Conservation (phyloP, 257 asterid species). For the Solanum virginianum region DNA sequence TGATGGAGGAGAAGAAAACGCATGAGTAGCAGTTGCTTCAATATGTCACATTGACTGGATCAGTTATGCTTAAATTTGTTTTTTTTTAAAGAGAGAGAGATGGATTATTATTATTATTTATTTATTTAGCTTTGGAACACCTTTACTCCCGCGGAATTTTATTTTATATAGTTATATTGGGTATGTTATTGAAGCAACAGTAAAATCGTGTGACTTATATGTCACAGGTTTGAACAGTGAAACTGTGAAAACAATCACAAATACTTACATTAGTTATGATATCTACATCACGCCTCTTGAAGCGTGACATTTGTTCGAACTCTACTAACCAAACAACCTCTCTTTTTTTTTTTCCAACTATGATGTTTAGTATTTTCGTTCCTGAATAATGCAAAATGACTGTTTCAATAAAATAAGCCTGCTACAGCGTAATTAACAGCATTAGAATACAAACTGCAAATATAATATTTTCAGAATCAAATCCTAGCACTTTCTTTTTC, state of each 20-base stretch:
- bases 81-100: too few relatives aligned
- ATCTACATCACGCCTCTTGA: neutral
- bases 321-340: neutral
- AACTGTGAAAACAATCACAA: neutral
- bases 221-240: accelerated
- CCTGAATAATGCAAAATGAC: neutral
- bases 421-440: neutral
- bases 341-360: neutral
- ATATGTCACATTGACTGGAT: neutral
- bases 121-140: too few relatives aligned
- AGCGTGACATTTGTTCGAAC: accelerated
- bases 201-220: neutral
- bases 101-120: too few relatives aligned
- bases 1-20: neutral
- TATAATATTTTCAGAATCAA: neutral
- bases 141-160: too few relatives aligned
- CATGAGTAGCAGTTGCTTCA: neutral
- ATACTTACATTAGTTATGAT: neutral
- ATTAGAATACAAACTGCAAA: neutral
- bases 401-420: neutral
- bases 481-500: neutral
- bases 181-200: neutral
- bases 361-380: neutral
- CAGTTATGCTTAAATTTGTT: neutral
- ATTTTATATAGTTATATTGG: too few relatives aligned